These are phyloP conservation scores for Mucuna pruriens DNA, from an alignment of 306 rosid genomes.

Conservation along the genomic window DNA sequence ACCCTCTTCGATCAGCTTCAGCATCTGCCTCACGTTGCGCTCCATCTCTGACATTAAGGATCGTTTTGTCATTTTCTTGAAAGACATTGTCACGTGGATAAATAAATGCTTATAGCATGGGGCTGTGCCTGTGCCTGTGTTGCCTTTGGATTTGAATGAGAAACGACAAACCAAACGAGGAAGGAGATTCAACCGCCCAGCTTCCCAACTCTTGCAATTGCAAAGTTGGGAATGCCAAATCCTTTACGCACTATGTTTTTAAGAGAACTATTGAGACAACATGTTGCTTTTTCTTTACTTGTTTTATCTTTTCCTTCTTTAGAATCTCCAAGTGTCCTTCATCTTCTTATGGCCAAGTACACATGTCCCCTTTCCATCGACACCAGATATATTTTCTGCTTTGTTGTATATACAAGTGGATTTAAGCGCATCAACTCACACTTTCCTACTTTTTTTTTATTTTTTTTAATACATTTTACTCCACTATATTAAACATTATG, in stretches of 20 bases:
- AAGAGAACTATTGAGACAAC: conserved; percentile 14
- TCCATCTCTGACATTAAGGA: conserved; percentile 60
- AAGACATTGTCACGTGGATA: conserved; percentile 41
- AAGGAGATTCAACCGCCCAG: conserved; percentile 38
- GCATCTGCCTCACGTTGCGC: conserved; percentile 68
- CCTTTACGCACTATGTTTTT: background rate
- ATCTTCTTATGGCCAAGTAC: conserved; percentile 11
- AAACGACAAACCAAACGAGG: background rate
- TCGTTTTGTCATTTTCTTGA: conserved; percentile 56
- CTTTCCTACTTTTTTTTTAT: no score
- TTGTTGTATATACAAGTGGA: no score
- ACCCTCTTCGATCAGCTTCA: conserved; percentile 70
- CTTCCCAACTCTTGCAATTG: conserved; percentile 31
- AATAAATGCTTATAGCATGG: conserved; percentile 23
- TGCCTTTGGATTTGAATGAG: background rate
- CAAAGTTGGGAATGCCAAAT: conserved; percentile 41
- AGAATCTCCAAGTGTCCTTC: conserved; percentile 5
- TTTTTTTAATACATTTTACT: no score
- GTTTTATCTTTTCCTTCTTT: conserved; percentile 54
- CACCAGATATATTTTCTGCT: no score
- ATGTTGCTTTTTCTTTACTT: conserved; percentile 33
- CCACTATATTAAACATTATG: no score
- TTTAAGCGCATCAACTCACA: no score
- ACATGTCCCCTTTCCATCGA: no score
- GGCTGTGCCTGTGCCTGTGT: background rate